Evolutionary conservation across 106 monocot genomes (phyloP).

Genomic region (Chionographis japonica): DNA sequence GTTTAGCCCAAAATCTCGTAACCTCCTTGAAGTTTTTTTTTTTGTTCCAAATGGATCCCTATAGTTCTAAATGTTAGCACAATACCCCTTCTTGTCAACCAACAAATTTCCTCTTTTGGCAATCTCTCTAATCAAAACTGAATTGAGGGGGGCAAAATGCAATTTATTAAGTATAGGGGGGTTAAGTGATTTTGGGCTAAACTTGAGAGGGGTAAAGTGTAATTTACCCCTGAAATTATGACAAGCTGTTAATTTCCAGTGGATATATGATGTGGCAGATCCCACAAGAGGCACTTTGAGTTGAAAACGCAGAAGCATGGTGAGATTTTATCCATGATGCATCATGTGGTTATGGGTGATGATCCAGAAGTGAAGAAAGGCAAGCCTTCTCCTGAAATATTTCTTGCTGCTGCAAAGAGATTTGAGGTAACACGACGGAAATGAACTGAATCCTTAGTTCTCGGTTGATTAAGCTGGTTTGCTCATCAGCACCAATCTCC

Average conservation of each 20-base stretch:
- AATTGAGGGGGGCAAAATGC: too few species aligned
- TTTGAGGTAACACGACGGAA: slow-evolving; percentile 48
- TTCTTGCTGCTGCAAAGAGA: slow-evolving; percentile 77
- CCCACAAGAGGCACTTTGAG: slow-evolving; percentile 55
- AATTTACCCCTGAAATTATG: slow-evolving; percentile 4
- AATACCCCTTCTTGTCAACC: too few species aligned
- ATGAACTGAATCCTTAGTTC: not conserved
- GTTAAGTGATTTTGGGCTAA: too few species aligned
- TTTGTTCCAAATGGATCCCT: too few species aligned
- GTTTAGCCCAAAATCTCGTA: too few species aligned
- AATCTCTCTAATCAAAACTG: too few species aligned
- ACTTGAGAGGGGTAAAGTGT: too few species aligned
- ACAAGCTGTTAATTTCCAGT: slow-evolving; percentile 4
- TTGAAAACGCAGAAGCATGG: slow-evolving; percentile 81
- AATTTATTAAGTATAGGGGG: too few species aligned
- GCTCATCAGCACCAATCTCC: not conserved
- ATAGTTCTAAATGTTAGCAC: too few species aligned
- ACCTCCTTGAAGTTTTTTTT: too few species aligned
- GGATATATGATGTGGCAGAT: slow-evolving; percentile 23
- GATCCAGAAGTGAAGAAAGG: slow-evolving; percentile 86
- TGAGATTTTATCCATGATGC: slow-evolving; percentile 71
- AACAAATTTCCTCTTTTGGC: too few species aligned
- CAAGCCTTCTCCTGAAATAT: slow-evolving; percentile 84
- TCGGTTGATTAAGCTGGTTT: not conserved
- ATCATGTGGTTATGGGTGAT: slow-evolving; percentile 89